Conservation (phyloP, 1,284 basidiomycete genomes). For the Porogramme epimiltina region DNA sequence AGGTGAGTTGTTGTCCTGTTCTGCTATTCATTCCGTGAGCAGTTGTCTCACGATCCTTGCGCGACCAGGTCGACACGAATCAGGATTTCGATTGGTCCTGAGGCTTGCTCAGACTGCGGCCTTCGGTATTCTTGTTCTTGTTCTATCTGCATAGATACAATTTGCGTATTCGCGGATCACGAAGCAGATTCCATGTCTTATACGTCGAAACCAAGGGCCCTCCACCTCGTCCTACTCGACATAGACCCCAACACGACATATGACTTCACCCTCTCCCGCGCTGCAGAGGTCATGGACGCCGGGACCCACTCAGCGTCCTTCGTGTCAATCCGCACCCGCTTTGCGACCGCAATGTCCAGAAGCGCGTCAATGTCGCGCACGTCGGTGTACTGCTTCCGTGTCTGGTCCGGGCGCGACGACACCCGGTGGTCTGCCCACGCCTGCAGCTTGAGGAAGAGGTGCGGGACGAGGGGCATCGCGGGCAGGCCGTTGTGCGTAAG, state of each 20-base stretch:
- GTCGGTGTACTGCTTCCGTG: conserved; percentile 42
- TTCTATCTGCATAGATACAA: no score
- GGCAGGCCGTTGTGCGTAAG: conserved; percentile 34
- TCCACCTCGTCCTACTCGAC: conserved; percentile 3
- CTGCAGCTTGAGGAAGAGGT: conserved; percentile 52
- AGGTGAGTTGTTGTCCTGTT: no score
- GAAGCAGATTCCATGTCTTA: background rate
- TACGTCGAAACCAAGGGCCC: conserved; percentile 2
- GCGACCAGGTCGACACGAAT: no score
- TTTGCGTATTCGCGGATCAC: no score
- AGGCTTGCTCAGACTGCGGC: no score
- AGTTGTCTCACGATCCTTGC: no score
- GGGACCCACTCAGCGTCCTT: conserved; percentile 14
- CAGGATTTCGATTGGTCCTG: no score
- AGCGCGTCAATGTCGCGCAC: conserved; percentile 45
- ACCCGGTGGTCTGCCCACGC: conserved; percentile 50
- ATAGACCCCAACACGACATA: conserved; percentile 4
- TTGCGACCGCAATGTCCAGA: conserved; percentile 33
- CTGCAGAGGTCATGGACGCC: conserved; percentile 6
- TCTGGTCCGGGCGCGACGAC: conserved; percentile 34
- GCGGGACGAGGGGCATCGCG: conserved; percentile 44
- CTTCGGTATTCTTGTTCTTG: no score
- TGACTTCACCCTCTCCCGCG: conserved; percentile 5
- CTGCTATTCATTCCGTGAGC: no score
- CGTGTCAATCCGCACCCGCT: conserved; percentile 4